Conservation (phyloP, 371 early-diverging fungal species). For the Chytridiales sp. region DNA sequence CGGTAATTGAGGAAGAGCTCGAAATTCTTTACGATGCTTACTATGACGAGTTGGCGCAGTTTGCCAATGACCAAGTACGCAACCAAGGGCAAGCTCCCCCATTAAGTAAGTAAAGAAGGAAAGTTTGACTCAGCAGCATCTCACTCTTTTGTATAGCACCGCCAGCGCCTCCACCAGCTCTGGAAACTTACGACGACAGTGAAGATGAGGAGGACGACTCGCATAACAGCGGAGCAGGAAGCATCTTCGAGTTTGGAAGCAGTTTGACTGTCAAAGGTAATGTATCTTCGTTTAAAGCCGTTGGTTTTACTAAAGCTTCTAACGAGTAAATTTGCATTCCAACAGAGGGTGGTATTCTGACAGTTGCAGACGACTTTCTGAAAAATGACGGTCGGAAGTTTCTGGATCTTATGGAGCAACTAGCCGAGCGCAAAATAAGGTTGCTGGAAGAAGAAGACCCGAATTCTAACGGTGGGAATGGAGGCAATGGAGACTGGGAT, state of each 20-base stretch:
- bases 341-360: constrained; percentile 71
- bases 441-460: constrained; percentile 63
- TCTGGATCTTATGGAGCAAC: constrained; percentile 90
- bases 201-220: constrained; percentile 50
- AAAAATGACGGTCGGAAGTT: constrained; percentile 91
- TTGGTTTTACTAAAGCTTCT: background rate
- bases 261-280: constrained; percentile 68
- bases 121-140: constrained; percentile 18
- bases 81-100: constrained; percentile 9
- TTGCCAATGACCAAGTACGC: constrained; percentile 67
- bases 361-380: constrained; percentile 87
- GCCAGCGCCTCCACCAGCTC: constrained; percentile 26
- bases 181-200: constrained; percentile 38
- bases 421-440: constrained; percentile 83
- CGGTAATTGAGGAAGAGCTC: constrained; percentile 88
- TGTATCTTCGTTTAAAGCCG: background rate
- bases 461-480: constrained; percentile 29
- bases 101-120: background rate
- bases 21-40: constrained; percentile 90
- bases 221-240: constrained; percentile 39
- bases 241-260: constrained; percentile 65
- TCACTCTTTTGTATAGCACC: constrained; percentile 22
- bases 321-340: background rate
- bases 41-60: constrained; percentile 86
- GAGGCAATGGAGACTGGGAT: constrained; percentile 22